Evolutionary conservation across 495 filamentous ascomycete species (phyloP).

Genomic region (Peziza echinospora): DNA sequence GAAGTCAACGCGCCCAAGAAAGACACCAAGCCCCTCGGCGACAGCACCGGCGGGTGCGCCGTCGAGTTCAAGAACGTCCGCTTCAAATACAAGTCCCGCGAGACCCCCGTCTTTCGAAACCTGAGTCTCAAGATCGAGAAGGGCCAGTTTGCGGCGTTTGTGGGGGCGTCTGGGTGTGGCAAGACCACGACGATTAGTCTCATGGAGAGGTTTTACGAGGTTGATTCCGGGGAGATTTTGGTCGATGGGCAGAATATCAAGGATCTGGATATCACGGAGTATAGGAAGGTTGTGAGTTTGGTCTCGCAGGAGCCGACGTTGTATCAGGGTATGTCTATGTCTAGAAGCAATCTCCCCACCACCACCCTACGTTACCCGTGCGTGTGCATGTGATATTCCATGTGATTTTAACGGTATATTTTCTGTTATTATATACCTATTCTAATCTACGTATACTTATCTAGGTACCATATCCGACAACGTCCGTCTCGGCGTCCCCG

Average conservation of each 20-base stretch:
- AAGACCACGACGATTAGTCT: conserved; percentile 48
- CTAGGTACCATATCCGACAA: conserved; percentile 33
- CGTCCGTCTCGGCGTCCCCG: conserved; percentile 31
- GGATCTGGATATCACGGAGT: conserved; percentile 28
- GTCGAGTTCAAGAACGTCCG: conserved; percentile 35
- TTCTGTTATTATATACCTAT: too few species aligned
- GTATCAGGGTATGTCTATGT: conserved; percentile 30
- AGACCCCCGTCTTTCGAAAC: conserved; percentile 29
- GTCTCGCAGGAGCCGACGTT: conserved; percentile 39
- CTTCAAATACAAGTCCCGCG: conserved; percentile 37
- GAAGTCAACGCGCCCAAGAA: background rate
- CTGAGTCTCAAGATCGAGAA: conserved; percentile 36
- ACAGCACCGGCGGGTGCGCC: conserved; percentile 24
- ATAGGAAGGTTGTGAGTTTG: conserved; percentile 31
- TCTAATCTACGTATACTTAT: background rate
- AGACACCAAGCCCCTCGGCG: conserved; percentile 2
- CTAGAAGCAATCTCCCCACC: too few species aligned
- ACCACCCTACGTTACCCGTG: too few species aligned
- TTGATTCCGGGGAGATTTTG: conserved; percentile 22
- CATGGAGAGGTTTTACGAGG: conserved; percentile 32
- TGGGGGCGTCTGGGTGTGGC: conserved; percentile 49
- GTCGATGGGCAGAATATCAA: conserved; percentile 29
- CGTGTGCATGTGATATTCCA: too few species aligned
- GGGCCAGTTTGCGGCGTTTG: conserved; percentile 46
- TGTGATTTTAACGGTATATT: too few species aligned